Evolutionary conservation across 345 rosid genomes (phyloP).

Genomic region (Linum tenue): DNA sequence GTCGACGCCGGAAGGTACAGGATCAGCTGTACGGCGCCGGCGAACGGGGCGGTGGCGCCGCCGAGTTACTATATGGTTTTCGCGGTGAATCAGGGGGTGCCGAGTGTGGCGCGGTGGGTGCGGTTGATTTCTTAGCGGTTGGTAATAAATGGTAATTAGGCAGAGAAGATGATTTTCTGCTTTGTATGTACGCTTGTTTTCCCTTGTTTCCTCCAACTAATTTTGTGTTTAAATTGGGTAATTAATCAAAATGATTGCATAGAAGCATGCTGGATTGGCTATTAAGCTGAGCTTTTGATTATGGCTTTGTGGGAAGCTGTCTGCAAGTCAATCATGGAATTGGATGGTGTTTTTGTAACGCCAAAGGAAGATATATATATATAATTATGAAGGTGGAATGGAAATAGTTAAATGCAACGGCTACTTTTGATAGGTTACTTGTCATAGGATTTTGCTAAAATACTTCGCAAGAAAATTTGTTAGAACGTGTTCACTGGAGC

Average conservation of each 20-base stretch:
- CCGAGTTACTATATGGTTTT: conserved; percentile 90
- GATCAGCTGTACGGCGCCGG: conserved; percentile 68
- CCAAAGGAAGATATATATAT: too few relatives aligned
- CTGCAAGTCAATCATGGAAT: neutral
- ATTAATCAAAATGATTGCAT: neutral
- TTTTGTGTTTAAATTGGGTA: neutral
- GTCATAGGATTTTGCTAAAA: too few relatives aligned
- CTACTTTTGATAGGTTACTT: too few relatives aligned
- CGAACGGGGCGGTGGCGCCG: conserved; percentile 63
- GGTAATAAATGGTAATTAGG: too few relatives aligned
- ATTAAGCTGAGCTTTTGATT: neutral
- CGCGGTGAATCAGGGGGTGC: conserved; percentile 78
- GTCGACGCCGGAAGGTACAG: conserved; percentile 37
- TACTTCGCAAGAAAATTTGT: too few relatives aligned
- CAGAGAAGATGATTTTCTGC: neutral
- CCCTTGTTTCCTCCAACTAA: too few relatives aligned
- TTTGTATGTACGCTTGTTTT: neutral
- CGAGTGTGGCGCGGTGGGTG: conserved; percentile 82
- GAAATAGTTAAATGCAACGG: too few relatives aligned
- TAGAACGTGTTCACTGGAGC: too few relatives aligned
- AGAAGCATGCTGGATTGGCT: neutral
- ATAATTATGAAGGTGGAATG: too few relatives aligned
- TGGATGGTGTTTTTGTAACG: too few relatives aligned
- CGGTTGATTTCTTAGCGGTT: conserved; percentile 32
- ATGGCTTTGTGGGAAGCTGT: neutral